Conservation (phyloP, 2,329 filamentous ascomycete genomes). For the Alternaria angustiovoidea region DNA sequence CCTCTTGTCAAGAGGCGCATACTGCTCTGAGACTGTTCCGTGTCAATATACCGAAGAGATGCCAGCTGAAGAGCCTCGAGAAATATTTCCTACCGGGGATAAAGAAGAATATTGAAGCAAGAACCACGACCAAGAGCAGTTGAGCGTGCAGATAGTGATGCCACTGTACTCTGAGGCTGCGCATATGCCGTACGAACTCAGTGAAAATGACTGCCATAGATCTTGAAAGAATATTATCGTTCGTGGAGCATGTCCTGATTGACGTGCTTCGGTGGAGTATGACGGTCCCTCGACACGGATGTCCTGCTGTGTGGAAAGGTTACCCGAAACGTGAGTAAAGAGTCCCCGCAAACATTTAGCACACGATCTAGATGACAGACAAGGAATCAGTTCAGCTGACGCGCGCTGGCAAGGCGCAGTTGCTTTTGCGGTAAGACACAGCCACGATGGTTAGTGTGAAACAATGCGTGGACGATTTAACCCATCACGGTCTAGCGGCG, state of each 20-base stretch:
- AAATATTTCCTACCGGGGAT: neutral
- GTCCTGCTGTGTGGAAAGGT: too few relatives aligned
- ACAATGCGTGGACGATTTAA: too few relatives aligned
- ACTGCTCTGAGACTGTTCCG: neutral
- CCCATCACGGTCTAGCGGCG: too few relatives aligned
- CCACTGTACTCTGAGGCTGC: neutral
- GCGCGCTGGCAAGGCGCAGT: too few relatives aligned
- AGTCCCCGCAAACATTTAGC: accelerated
- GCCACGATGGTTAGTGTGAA: too few relatives aligned
- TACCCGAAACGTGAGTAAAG: too few relatives aligned
- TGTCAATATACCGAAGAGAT: neutral
- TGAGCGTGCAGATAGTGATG: neutral
- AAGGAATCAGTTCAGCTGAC: too few relatives aligned
- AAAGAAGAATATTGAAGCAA: neutral
- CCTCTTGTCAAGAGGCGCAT: neutral
- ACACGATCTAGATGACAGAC: too few relatives aligned
- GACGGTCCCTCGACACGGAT: too few relatives aligned
- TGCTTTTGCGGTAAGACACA: too few relatives aligned
- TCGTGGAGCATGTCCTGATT: too few relatives aligned
- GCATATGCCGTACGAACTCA: neutral
- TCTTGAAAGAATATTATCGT: neutral
- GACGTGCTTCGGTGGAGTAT: too few relatives aligned
- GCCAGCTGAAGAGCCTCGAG: neutral
- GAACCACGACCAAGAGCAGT: neutral
- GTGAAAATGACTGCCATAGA: neutral